phyloP scores from a whole-genome alignment of 2,329 filamentous ascomycete species.

The Venturia nashicola region DNA sequence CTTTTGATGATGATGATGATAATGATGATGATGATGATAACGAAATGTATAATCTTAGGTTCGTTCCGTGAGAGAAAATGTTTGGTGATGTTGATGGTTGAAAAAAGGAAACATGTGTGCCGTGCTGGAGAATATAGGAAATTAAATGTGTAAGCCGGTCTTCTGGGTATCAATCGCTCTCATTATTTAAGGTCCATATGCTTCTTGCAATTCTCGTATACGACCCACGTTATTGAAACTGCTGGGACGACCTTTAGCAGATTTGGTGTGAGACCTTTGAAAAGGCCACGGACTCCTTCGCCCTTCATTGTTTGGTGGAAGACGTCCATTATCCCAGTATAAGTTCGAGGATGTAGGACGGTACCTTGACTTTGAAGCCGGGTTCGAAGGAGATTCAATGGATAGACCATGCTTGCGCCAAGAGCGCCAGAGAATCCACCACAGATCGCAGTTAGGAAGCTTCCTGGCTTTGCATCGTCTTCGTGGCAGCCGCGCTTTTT shows the following conservation, averaged over 20 bases:
- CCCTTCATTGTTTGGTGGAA: slow-evolving; percentile 68
- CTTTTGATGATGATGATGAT: neutral
- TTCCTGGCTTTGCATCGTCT: slow-evolving; percentile 63
- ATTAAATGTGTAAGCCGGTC: neutral
- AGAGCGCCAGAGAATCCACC: slow-evolving; percentile 86
- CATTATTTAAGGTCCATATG: slow-evolving; percentile 20
- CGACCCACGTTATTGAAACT: slow-evolving; percentile 58
- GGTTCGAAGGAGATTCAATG: slow-evolving; percentile 84
- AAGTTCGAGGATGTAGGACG: slow-evolving; percentile 77
- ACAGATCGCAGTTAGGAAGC: slow-evolving; percentile 75
- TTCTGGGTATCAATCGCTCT: slow-evolving; percentile 2
- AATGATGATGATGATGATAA: no score
- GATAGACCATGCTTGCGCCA: slow-evolving; percentile 88
- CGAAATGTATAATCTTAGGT: neutral
- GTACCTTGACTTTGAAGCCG: slow-evolving; percentile 91
- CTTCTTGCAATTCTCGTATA: slow-evolving; percentile 30
- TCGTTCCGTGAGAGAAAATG: neutral
- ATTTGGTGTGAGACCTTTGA: slow-evolving; percentile 91
- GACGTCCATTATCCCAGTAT: slow-evolving; percentile 84
- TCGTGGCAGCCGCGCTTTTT: slow-evolving; percentile 61
- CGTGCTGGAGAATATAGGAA: neutral
- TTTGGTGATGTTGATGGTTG: neutral
- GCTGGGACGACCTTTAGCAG: slow-evolving; percentile 92
- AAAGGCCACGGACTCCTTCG: slow-evolving; percentile 77
- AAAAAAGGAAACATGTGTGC: neutral